Conservation (phyloP, 1,284 basidiomycete species). For the Ceratobasidium sp. region DNA sequence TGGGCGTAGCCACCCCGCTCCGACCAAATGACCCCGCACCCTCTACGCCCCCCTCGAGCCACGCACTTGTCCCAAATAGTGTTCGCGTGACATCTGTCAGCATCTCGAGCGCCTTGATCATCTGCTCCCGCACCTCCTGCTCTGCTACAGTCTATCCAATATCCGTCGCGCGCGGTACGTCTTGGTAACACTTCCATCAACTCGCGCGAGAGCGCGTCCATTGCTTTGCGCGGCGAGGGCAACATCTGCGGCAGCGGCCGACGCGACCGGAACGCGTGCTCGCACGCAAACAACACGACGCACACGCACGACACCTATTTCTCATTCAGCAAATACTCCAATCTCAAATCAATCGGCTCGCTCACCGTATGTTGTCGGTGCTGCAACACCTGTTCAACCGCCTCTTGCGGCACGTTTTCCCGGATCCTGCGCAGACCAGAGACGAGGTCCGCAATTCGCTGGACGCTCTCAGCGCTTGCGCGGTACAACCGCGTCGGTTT, state of each 20-base stretch:
- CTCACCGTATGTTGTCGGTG: conserved; percentile 64
- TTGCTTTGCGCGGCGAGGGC: conserved; percentile 63
- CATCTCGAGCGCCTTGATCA: conserved; percentile 63
- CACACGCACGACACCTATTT: conserved; percentile 64
- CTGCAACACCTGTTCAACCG: conserved; percentile 61
- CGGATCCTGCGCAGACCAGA: conserved; percentile 65
- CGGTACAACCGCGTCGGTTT: conserved; percentile 66
- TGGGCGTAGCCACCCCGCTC: conserved; percentile 16
- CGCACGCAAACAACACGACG: conserved; percentile 65
- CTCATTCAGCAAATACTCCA: too few species aligned
- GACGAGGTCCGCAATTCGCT: conserved; percentile 63
- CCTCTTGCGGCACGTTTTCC: conserved; percentile 65
- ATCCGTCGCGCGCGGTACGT: conserved; percentile 54
- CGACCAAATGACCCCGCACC: conserved; percentile 17
- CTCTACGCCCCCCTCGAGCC: conserved; percentile 52
- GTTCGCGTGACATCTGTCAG: conserved; percentile 61
- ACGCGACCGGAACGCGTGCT: conserved; percentile 65
- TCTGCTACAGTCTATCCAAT: conserved; percentile 61
- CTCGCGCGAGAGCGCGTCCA: conserved; percentile 58
- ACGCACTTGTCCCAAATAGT: conserved; percentile 64
- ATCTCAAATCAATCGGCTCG: too few species aligned
- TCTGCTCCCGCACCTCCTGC: conserved; percentile 60
- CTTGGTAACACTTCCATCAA: conserved; percentile 56
- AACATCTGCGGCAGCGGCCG: conserved; percentile 67
- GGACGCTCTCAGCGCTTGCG: conserved; percentile 59